Base-by-base conservation (phyloP, 1,139 yeast genomes). In the Nakaseomyces glabratus region DNA sequence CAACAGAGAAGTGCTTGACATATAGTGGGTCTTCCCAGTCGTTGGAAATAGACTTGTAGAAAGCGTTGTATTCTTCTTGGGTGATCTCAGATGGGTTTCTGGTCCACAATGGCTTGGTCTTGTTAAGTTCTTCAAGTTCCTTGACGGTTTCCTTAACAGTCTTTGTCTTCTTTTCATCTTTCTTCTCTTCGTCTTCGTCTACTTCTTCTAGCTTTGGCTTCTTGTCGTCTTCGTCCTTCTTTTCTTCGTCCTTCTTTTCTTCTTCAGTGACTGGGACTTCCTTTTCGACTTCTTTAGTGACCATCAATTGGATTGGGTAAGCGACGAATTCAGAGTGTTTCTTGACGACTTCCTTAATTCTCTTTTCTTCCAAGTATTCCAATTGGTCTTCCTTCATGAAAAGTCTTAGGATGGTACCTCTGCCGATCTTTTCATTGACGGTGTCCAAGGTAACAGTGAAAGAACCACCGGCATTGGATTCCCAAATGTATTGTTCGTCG, bases 11-110 rank as follows among this genome's bases (percentile, higher is more conserved):
- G 72, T 93, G 99, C 78, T 93, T 93, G 55, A 90, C 97, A 51
- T 97, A 97, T 64, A 90, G 78, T 69, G 96, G 99, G 65, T 90
- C 98, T 73, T 90, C 98, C 98, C 98, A 93, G 68, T 93, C 99
- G 69, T 93, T 93, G 40, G 98, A 88, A 60, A 93, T 90, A 36
- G 97, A 85, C 75, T 93, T 93, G 82, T 93, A 93, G 82, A 93
- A 93, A 45, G 97, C 93, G 61, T 93, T 90, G 76, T 93, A 93
- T 71, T 93, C 99, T 51, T 93, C 98, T 73, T 86, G 93, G 51
- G 95, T 76, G 53, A 93, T 94, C 48, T 93, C 99, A 55, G 93
- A 69, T 63, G 99, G 98, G 73, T 80, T 82, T 76, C 98, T 85
- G 53, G 98, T 90, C 99, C 99, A 93, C 62, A 93, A 73, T 49